These are phyloP conservation scores for Jamesozyma rosinii DNA, from an alignment of 805 yeast species.

Conservation along the genomic window DNA sequence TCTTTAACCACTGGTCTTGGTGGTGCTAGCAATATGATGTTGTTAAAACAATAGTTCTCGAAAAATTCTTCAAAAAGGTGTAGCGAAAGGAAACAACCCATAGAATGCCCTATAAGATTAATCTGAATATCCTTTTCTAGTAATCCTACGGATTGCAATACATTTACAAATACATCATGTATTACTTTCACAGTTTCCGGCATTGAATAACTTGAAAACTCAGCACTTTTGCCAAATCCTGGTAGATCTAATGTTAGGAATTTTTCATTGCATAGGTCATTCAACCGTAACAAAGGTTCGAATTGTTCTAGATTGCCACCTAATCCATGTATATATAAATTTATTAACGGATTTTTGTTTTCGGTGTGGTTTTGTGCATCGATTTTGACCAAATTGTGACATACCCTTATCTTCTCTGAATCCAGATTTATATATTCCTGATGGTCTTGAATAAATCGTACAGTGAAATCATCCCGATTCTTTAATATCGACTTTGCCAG, in stretches of 20 bases:
- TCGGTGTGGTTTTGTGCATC: background rate
- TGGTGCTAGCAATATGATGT: conserved; percentile 40
- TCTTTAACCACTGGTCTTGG: conserved; percentile 31
- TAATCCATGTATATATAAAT: conserved; percentile 72
- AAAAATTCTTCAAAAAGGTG: conserved; percentile 35
- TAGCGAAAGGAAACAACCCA: conserved; percentile 54
- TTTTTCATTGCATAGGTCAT: conserved; percentile 52
- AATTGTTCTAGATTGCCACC: conserved; percentile 89
- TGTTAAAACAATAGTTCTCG: conserved; percentile 8
- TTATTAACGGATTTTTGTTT: conserved; percentile 30
- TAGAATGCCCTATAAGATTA: conserved; percentile 51
- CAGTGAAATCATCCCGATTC: conserved; percentile 16
- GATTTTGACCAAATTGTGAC: conserved; percentile 15
- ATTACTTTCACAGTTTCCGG: conserved; percentile 4
- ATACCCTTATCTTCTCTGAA: conserved; percentile 12
- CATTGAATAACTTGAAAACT: conserved; percentile 17
- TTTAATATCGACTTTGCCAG: conserved; percentile 8
- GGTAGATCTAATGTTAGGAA: conserved; percentile 73
- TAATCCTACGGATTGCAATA: background rate
- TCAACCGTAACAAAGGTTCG: conserved; percentile 52
- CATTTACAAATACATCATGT: background rate
- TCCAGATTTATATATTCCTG: conserved; percentile 6
- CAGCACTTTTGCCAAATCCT: conserved; percentile 62
- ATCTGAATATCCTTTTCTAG: conserved; percentile 2
- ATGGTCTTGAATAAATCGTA: conserved; percentile 15